These are phyloP conservation scores for Colletotrichum caudatum DNA, from an alignment of 2,329 filamentous ascomycete genomes.

Conservation along the genomic window DNA sequence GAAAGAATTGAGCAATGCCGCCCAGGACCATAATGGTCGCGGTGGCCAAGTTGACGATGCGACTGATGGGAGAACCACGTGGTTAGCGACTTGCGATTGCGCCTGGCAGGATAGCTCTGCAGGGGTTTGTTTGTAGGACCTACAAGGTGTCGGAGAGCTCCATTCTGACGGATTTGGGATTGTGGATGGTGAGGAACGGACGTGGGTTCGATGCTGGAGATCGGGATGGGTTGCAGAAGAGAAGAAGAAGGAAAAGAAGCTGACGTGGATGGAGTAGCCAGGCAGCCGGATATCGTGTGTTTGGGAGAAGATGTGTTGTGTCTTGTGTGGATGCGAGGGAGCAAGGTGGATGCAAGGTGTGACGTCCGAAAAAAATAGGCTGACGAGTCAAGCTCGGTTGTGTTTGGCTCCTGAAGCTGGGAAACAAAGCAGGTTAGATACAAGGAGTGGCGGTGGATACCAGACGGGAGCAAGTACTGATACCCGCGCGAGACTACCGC, in stretches of 20 bases:
- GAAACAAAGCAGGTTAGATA: slow-evolving; percentile 40
- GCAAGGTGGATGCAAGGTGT: slow-evolving; percentile 40
- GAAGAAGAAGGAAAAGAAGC: slow-evolving; percentile 27
- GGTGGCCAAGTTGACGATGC: slow-evolving; percentile 91
- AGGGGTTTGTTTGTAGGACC: slow-evolving; percentile 52
- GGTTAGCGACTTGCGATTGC: slow-evolving; percentile 50
- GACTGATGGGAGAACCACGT: slow-evolving; percentile 66
- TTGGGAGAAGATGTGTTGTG: slow-evolving; percentile 22
- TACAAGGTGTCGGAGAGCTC: slow-evolving; percentile 95
- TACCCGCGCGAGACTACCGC: slow-evolving; percentile 13
- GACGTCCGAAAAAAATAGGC: slow-evolving; percentile 39
- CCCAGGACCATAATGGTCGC: slow-evolving; percentile 90
- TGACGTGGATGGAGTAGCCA: slow-evolving; percentile 36
- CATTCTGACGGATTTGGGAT: slow-evolving; percentile 65
- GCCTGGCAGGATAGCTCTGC: slow-evolving; percentile 18
- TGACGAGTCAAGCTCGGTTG: slow-evolving; percentile 38
- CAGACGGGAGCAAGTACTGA: slow-evolving; percentile 3
- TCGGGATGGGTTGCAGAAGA: slow-evolving; percentile 1
- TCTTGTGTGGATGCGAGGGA: slow-evolving; percentile 22
- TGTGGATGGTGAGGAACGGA: background rate
- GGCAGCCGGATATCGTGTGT: slow-evolving; percentile 37
- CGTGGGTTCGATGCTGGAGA: slow-evolving; percentile 6
- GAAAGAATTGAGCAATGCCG: slow-evolving; percentile 80
- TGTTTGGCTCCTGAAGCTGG: slow-evolving; percentile 39
- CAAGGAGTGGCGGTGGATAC: slow-evolving; percentile 36